Evolutionary conservation across 2,329 filamentous ascomycete species (phyloP).

Genomic region (Fusarium tanahbumbuense): DNA sequence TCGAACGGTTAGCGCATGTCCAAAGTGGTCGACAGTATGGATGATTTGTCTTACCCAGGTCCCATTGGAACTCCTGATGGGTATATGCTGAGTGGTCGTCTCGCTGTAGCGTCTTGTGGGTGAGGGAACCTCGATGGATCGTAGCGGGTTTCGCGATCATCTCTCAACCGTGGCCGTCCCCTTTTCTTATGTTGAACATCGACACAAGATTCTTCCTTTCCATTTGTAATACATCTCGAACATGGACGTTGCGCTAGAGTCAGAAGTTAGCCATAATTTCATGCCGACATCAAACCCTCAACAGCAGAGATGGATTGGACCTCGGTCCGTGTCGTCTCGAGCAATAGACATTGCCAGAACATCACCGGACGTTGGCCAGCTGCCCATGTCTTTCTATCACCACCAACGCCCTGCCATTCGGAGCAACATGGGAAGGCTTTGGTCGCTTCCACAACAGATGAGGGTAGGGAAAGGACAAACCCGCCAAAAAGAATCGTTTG

Average conservation of each 20-base stretch:
- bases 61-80: slow-evolving; percentile 57
- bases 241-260: slow-evolving; percentile 78
- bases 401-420: not conserved
- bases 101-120: slow-evolving; percentile 58
- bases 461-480: not conserved
- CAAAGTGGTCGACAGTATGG: slow-evolving; percentile 60
- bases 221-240: slow-evolving; percentile 79
- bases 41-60: slow-evolving; percentile 59
- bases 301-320: not conserved
- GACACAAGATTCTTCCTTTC: slow-evolving; percentile 82
- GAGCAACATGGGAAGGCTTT: not conserved
- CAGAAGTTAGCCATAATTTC: slow-evolving; percentile 49
- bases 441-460: not conserved
- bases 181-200: slow-evolving; percentile 90
- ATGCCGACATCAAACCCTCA: not conserved
- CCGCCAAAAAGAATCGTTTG: slow-evolving; percentile 3
- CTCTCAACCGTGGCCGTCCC: slow-evolving; percentile 79
- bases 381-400: not conserved
- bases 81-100: slow-evolving; percentile 65
- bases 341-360: not conserved
- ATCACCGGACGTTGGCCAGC: not conserved
- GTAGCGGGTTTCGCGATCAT: slow-evolving; percentile 73
- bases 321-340: not conserved
- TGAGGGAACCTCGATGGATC: slow-evolving; percentile 62
- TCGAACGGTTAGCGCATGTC: slow-evolving; percentile 65